Conservation (phyloP, 164 flowering plant species). For the Nymphaea colorata region DNA sequence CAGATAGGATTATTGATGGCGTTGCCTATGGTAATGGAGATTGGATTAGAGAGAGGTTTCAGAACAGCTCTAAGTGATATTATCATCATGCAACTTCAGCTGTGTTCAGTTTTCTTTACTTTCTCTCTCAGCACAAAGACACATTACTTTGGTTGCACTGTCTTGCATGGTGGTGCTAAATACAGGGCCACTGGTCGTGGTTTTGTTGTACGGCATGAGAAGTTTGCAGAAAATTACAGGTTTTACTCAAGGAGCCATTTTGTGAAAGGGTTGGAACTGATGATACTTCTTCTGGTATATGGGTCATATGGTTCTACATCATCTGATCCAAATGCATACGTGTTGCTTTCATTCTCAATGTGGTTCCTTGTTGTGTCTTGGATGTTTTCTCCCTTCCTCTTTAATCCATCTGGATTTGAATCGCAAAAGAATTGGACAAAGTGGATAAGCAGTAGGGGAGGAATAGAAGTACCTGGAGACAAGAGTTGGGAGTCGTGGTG, state of each 20-base stretch:
- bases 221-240: constrained; percentile 91
- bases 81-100: constrained; percentile 91
- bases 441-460: constrained; percentile 85
- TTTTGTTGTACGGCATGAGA: constrained; percentile 90
- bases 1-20: constrained; percentile 81
- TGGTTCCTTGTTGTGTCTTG: constrained; percentile 88
- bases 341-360: constrained; percentile 52
- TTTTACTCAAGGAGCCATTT: constrained; percentile 97
- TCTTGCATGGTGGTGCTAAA: constrained; percentile 95
- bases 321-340: constrained; percentile 20
- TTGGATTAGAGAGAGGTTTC: constrained; percentile 92
- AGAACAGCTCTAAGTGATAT: constrained; percentile 74
- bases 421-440: constrained; percentile 98
- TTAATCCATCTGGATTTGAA: constrained; percentile 96
- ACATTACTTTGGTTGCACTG: constrained; percentile 87
- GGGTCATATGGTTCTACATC: constrained; percentile 43
- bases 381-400: constrained; percentile 87
- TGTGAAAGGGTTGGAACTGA: constrained; percentile 73
- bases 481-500: constrained; percentile 99
- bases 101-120: constrained; percentile 88
- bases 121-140: constrained; percentile 90
- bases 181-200: constrained; percentile 99
- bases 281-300: constrained; percentile 64
- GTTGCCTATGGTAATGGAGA: constrained; percentile 96
- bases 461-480: constrained; percentile 83